Conservation (phyloP, 2,329 filamentous ascomycete genomes). For the Colletotrichum sp. region DNA sequence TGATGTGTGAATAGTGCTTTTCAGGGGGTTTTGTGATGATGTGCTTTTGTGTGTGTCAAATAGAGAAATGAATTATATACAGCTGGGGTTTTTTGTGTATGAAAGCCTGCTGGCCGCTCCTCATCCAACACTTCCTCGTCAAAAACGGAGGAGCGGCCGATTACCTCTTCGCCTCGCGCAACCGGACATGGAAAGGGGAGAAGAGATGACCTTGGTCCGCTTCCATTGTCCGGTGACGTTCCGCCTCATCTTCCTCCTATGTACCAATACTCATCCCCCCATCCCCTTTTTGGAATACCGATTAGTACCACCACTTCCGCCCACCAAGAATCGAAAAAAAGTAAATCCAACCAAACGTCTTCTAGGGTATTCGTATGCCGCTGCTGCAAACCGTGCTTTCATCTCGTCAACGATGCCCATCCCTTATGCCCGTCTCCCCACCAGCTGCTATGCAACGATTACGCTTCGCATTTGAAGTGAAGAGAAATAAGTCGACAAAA, state of each 20-base stretch:
- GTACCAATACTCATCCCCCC: background rate
- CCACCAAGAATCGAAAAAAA: slow-evolving; percentile 9
- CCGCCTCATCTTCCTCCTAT: background rate
- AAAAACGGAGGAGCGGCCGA: background rate
- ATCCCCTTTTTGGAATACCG: background rate
- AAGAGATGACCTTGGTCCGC: background rate
- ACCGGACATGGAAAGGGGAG: background rate
- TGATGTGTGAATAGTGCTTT: background rate
- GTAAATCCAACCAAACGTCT: background rate
- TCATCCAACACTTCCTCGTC: background rate
- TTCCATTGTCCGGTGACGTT: background rate
- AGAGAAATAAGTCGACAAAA: background rate
- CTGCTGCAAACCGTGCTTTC: background rate
- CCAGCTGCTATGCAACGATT: too few species aligned
- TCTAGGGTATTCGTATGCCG: slow-evolving; percentile 21
- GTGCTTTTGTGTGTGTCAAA: background rate
- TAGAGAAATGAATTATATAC: slow-evolving; percentile 19
- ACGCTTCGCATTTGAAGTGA: background rate
- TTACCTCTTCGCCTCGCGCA: background rate
- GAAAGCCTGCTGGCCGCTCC: background rate
- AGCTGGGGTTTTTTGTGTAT: background rate
- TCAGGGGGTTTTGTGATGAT: background rate
- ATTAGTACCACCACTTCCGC: background rate
- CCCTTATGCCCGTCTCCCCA: too few species aligned
- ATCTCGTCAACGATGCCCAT: background rate